Evolutionary conservation across 129 eudicot genomes (phyloP), one percentile per base, ranked within the genome.

Genomic region (Flaveria sonorensis): DNA sequence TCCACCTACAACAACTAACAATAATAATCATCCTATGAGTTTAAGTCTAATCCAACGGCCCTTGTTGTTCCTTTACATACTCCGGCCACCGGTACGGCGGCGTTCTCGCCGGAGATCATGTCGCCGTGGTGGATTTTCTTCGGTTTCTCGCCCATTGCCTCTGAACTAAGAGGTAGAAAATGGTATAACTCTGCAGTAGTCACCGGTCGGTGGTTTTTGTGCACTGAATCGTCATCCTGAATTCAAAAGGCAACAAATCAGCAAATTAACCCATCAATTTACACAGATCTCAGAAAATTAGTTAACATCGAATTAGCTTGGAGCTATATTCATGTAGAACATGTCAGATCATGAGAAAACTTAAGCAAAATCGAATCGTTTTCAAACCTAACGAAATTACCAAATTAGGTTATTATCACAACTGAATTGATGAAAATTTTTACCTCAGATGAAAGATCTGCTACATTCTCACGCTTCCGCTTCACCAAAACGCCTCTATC

Each of bases 361-460:
- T 45, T 10, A 10, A 45, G 2, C 48, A 45, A 32, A 32, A 32
- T 45, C 8, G 48, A 45, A 45, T 45, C 48, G 13, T 8, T 45
- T 45, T 11, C 12, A 45, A 10, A 45, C 48, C 48, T 45, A 45
- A 11, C 2, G 48, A 45, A 45, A 9, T 8, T 43, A 45, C 10
- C 13, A 45, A 7, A 45, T 43, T 43, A 43, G 47, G 7, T 43
- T 7, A 43, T 1, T 32, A 45, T 45, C 48, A 45, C 1, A 45
- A 45, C 10, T 2, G 48, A 45, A 45, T 8, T 45, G 13, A 45
- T 11, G 7, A 45, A 45, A 45, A 32, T n/a, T 39, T n/a, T 61
- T 86, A 86, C 87, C 81, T 77, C 47, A 14, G 72, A 77, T 5
- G 46, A 55, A 42, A 73, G 81, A 86, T 86, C 81, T 48, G 68